A percentile compares a stretch with the other conserved stretches of the same genome.
Conservation (phyloP, 1,284 basidiomycete species). For the Ceratobasidium sp. region DNA sequence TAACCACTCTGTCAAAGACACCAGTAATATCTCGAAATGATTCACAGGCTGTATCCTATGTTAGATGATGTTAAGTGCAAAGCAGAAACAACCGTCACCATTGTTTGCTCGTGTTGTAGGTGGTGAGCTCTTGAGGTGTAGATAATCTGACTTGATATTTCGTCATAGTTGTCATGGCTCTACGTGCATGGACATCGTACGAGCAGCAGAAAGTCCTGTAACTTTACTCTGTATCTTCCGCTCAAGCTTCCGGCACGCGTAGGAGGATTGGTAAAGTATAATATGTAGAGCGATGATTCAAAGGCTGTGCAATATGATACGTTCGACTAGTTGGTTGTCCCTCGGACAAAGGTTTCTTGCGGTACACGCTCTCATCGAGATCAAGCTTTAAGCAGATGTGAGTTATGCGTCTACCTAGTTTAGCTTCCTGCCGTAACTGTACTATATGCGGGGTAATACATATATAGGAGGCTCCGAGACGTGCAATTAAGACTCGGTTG, state of each 20-base stretch:
- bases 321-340: neutral
- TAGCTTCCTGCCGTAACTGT: neutral
- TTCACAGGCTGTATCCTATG: neutral
- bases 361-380: neutral
- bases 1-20: neutral
- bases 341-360: neutral
- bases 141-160: neutral
- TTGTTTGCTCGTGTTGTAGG: neutral
- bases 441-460: neutral
- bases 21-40: neutral
- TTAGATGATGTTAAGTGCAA: neutral
- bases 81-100: neutral
- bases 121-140: neutral
- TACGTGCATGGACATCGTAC: conserved; percentile 5
- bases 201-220: conserved; percentile 1
- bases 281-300: too few species aligned
- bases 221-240: neutral
- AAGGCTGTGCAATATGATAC: neutral
- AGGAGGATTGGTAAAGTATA: neutral
- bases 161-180: neutral
- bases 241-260: neutral
- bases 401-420: conserved; percentile 1
- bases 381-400: conserved; percentile 25
- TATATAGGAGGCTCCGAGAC: neutral
- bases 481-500: neutral